Evolutionary conservation across 2,329 filamentous ascomycete genomes (phyloP), one percentile per base, ranked within the genome.

Genomic region (Cryphonectria naterciae): DNA sequence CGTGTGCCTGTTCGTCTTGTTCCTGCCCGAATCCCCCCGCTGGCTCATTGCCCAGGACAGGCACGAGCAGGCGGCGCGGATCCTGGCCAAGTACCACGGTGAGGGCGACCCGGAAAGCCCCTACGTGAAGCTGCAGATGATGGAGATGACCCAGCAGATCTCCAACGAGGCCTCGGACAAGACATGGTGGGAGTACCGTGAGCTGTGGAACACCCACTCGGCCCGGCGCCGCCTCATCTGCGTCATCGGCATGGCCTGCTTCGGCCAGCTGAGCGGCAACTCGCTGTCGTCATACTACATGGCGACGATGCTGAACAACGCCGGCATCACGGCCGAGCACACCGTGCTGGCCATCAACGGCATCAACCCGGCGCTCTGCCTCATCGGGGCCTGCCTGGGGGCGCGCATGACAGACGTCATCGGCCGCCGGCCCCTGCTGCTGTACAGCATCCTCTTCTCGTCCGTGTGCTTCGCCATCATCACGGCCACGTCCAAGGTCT

Each of bases 161-260:
- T 81, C 83, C n/a, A 80, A 80, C 10, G 83, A 86, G 67, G 85
- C 83, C 10, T 84, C 84, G 1, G 86, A 87, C 72, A 87, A 87
- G 79, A 81, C 82, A 64, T 87, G 85, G 85, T 87, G 84, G 83
- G 86, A 88, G 74, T 88, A 87, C 74, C 79, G 81, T 64, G 85
- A 85, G 70, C 81, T 88, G 0, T 86, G 85, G 80, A 85, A 84
- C 75, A 84, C 81, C 5, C 81, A 81, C 61, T 82, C 82, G 1
- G 83, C 84, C 1, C 80, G 84, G 32, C 85, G 84, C 61, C 82
- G 87, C 17, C 81, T 89, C 13, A 80, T 85, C 22, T 86, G 83
- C 72, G 86, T 87, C 19, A 77, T 86, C 54, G 83, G 83, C 35
- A 85, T 88, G 78, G 82, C 84, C 2, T 80, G 84, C 61, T 87